Conservation (phyloP, 2,329 filamentous ascomycete species). For the Ophioceras dolichostomum region DNA sequence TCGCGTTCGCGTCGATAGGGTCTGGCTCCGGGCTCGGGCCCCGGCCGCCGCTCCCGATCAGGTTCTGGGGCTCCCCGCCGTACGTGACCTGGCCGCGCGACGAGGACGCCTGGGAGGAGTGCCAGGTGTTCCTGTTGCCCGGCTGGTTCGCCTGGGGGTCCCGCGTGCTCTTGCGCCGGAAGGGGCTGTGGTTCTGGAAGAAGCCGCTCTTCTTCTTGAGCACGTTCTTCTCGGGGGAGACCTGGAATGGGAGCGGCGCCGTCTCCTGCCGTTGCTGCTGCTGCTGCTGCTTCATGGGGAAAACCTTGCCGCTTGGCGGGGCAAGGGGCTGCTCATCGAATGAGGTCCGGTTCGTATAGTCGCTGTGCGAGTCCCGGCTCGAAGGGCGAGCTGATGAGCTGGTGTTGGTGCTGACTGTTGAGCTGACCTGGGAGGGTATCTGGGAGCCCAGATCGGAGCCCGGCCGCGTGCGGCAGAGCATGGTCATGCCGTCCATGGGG, state of each 20-base stretch:
- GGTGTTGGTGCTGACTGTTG: conserved; percentile 28
- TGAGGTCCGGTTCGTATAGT: conserved; percentile 71
- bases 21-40: conserved; percentile 64
- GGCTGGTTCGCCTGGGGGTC: conserved; percentile 33
- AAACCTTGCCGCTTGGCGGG: conserved; percentile 33
- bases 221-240: conserved; percentile 55
- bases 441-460: conserved; percentile 24
- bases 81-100: conserved; percentile 8
- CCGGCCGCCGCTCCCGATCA: conserved; percentile 23
- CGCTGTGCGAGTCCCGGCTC: conserved; percentile 81
- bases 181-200: conserved; percentile 87
- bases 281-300: conserved; percentile 52
- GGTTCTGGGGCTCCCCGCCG: conserved; percentile 18
- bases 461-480: conserved; percentile 65
- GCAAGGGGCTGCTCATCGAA: conserved; percentile 45
- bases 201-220: conserved; percentile 69
- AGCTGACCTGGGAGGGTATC: conserved; percentile 32
- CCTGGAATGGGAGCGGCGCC: conserved; percentile 7
- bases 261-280: conserved; percentile 15
- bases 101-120: conserved; percentile 19
- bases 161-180: conserved; percentile 83
- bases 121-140: conserved; percentile 48
- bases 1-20: conserved; percentile 82
- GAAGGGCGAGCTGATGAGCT: conserved; percentile 58
- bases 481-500: conserved; percentile 91